A percentile compares a stretch with the other conserved stretches of the same genome.
Evolutionary conservation across 495 filamentous ascomycete species (phyloP).

Genomic region (Parathielavia hyrcaniae): DNA sequence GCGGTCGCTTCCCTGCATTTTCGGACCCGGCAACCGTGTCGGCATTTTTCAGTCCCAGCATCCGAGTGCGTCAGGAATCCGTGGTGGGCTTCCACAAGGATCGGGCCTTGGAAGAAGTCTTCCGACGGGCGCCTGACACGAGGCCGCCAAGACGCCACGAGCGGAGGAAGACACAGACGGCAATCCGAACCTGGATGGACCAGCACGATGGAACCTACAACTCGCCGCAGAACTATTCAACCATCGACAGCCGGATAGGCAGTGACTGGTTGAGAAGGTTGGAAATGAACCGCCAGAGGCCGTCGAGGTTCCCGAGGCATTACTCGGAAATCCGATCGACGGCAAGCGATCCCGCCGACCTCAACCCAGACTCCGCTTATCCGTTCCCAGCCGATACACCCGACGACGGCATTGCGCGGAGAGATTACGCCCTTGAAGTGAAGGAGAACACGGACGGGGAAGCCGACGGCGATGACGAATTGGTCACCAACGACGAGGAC

Average conservation of each 20-base stretch:
- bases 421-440: slow-evolving; percentile 29
- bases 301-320: slow-evolving; percentile 34
- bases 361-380: slow-evolving; percentile 40
- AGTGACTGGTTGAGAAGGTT: slow-evolving; percentile 37
- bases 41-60: slow-evolving; percentile 60
- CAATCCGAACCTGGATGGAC: slow-evolving; percentile 84
- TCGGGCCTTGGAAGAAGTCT: slow-evolving; percentile 85
- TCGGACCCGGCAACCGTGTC: slow-evolving; percentile 46
- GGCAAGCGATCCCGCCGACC: slow-evolving; percentile 51
- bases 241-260: slow-evolving; percentile 39
- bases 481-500: slow-evolving; percentile 68
- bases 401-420: slow-evolving; percentile 22
- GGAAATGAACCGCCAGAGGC: slow-evolving; percentile 41
- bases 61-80: slow-evolving; percentile 72
- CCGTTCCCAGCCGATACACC: slow-evolving; percentile 27
- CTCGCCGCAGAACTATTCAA: slow-evolving; percentile 49
- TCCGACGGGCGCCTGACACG: slow-evolving; percentile 51
- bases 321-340: slow-evolving; percentile 47
- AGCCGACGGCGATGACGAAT: slow-evolving; percentile 82
- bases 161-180: slow-evolving; percentile 61
- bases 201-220: slow-evolving; percentile 56
- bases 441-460: slow-evolving; percentile 65
- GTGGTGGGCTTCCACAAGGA: slow-evolving; percentile 82
- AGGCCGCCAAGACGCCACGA: slow-evolving; percentile 50
- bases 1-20: slow-evolving; percentile 37